Evolutionary conservation across 2,329 filamentous ascomycete species (phyloP), one percentile per base, ranked within the genome.

Genomic region (Sporothrix sp.): DNA sequence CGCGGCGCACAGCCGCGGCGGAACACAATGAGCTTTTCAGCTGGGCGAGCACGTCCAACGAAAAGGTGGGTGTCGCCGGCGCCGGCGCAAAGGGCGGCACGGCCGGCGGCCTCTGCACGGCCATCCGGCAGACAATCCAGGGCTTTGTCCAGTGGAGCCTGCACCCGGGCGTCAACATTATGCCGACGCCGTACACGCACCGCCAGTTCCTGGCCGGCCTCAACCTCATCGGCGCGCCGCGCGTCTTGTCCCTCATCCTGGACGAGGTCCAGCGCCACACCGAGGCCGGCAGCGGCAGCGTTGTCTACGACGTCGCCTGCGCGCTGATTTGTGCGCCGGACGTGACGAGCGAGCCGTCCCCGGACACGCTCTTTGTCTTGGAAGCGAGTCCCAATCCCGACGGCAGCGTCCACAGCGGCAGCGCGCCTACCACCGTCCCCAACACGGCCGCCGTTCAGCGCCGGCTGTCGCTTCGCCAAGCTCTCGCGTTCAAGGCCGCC

Each of bases 301-400:
- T 82, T 5, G 79, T 78, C 0, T 77, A 88, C 50, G 86, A 90
- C 58, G 73, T 89, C 9, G 84, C 78, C 2, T 78, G 77, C 3
- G 78, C 82, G 1, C 68, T 90, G 7, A 71, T 90, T 9, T 87
- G 84, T 60, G 79, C 84, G 0, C 83, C 84, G 0, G 74, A 82
- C 58, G 70, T 57, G 65, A 71, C 52, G 59, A 67, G 72, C 56
- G 65, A 70, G 48, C 62, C 62, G 5, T 65, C 65, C 5, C 61
- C 65, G 0, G 54, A 60, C 7, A 58, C 63, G 14, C 51, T 64
- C 14, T 49, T 30, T 16, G 50, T 49, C 7, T 16, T 49, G 7
- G 47, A 32, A n/a, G n/a, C n/a, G n/a, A n/a, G n/a, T n/a, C n/a
- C n/a, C 28, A 30, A 42, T 8, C 11, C 38, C 7, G 35, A 45